Evolutionary conservation across 441 rosid genomes (phyloP).

Genomic region (Populus hybrid): DNA sequence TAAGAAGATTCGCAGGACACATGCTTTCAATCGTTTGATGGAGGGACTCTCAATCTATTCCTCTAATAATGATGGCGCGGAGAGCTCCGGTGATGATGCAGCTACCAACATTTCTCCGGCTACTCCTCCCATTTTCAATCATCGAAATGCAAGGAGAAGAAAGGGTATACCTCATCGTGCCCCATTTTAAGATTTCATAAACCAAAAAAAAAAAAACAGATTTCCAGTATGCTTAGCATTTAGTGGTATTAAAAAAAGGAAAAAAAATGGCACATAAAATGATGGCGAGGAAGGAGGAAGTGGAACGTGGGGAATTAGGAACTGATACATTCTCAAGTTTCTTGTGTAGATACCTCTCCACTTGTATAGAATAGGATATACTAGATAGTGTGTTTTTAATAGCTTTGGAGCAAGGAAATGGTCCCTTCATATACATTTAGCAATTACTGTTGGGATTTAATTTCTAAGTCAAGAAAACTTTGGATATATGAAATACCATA

Average conservation of each 20-base stretch:
- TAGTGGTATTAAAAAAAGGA: background rate
- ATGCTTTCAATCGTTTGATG: conserved; percentile 55
- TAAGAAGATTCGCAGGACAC: conserved; percentile 55
- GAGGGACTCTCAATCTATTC: conserved; percentile 48
- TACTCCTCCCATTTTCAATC: conserved; percentile 68
- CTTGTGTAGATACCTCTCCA: conserved; percentile 11
- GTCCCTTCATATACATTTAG: conserved; percentile 7
- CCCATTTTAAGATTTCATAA: conserved; percentile 38
- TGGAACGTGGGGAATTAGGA: background rate
- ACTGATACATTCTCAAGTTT: background rate
- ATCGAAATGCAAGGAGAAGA: conserved; percentile 64
- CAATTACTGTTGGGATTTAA: conserved; percentile 9
- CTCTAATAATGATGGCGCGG: conserved; percentile 15
- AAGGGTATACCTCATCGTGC: conserved; percentile 87
- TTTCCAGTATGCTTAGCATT: background rate
- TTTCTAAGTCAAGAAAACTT: background rate
- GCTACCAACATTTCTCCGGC: conserved; percentile 50
- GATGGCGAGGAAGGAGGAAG: background rate
- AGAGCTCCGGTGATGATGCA: conserved; percentile 56
- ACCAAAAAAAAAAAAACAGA: background rate
- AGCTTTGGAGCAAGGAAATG: conserved; percentile 1
- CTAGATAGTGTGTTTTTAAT: background rate
- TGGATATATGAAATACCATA: background rate
- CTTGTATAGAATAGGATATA: background rate
- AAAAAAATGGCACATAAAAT: background rate